Evolutionary conservation across 352 stramenopile species (phyloP), one percentile per base, ranked within the genome.

Genomic region (Plasmopara muralis): DNA sequence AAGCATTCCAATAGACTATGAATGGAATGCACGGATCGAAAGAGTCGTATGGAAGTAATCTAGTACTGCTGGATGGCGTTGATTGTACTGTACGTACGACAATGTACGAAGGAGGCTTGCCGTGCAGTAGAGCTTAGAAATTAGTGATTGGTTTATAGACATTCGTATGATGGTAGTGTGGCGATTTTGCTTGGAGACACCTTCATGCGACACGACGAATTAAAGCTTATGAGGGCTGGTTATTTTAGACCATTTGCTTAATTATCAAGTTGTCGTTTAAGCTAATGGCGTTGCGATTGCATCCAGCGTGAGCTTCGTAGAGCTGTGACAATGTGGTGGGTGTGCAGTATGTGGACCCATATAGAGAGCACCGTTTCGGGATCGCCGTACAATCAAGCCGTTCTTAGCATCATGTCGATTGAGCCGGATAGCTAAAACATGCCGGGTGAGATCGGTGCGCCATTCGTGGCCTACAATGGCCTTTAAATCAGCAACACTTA

Each of bases 381-480:
- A 90, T 0, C 79, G 65, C 13, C 64, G 64, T 16, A 88, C 74
- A 4, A 75, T 51, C 0, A 77, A 74, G 41, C 79, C 73, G 39
- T 85, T 66, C 14, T 55, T 60, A 47, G 70, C 85, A 6, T 57
- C 60, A 47, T 89, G 76, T 8, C 74, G 76, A 45, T 89, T 89
- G 30, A 87, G 33, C 13, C 79, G 68, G 13, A 57, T 58, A 46
- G 83, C 61, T 57, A 83, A 66, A 28, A 84, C 61, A 34, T 48
- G 66, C 12, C 74, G 70, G 14, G 68, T 71, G 57, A 86, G 72
- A 38, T 87, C 62, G 2, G 73, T 85, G 25, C 72, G 74, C 77
- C 79, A 88, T 39, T 88, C 77, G 29, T 88, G 74, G 14, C 46
- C 41, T 8, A 84, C 62, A 14, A 87, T 72, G 29, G 60, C 55